These are phyloP conservation scores for Esteya vermicola DNA, from an alignment of 2,329 filamentous ascomycete genomes.

Conservation along the genomic window DNA sequence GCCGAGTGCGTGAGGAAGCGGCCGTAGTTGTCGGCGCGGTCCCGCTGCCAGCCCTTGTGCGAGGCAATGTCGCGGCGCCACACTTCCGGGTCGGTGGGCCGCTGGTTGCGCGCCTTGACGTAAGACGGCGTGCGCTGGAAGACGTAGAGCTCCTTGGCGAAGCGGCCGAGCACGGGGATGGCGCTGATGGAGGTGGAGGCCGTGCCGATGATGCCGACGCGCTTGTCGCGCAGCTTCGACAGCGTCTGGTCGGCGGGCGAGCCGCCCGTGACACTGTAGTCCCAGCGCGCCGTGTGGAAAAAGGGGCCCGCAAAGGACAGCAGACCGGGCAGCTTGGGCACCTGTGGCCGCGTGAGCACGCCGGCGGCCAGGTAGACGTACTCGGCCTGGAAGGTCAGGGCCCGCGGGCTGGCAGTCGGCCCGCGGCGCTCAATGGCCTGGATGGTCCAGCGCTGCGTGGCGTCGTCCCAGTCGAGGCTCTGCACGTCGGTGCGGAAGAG, in stretches of 20 bases:
- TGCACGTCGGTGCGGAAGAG: slow-evolving; percentile 31
- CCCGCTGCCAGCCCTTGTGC: slow-evolving; percentile 32
- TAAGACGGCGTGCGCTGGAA: slow-evolving; percentile 39
- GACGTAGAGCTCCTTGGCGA: slow-evolving; percentile 36
- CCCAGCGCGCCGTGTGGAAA: slow-evolving; percentile 46
- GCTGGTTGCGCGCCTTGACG: slow-evolving; percentile 23
- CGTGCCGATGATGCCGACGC: slow-evolving; percentile 34
- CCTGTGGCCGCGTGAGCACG: slow-evolving; percentile 20
- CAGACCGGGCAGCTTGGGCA: slow-evolving; percentile 39
- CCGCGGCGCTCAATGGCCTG: slow-evolving; percentile 10
- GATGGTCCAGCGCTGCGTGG: slow-evolving; percentile 12
- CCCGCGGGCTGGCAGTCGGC: slow-evolving; percentile 9
- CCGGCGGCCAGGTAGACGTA: slow-evolving; percentile 26
- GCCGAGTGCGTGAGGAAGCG: slow-evolving; percentile 19
- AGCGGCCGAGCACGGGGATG: slow-evolving; percentile 28
- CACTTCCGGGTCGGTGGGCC: slow-evolving; percentile 24
- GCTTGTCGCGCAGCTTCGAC: slow-evolving; percentile 29
- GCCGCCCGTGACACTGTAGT: slow-evolving; percentile 24
- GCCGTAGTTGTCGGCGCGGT: slow-evolving; percentile 30
- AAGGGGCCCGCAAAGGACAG: slow-evolving; percentile 45
- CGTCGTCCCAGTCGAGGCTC: slow-evolving; percentile 25
- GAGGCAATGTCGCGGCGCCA: slow-evolving; percentile 17
- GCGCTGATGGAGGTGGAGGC: slow-evolving; percentile 33
- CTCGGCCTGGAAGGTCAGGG: slow-evolving; percentile 18
- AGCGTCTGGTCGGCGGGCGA: slow-evolving; percentile 22